Conservation (phyloP, 1,284 basidiomycete species). For the Ustilago xerochloae region DNA sequence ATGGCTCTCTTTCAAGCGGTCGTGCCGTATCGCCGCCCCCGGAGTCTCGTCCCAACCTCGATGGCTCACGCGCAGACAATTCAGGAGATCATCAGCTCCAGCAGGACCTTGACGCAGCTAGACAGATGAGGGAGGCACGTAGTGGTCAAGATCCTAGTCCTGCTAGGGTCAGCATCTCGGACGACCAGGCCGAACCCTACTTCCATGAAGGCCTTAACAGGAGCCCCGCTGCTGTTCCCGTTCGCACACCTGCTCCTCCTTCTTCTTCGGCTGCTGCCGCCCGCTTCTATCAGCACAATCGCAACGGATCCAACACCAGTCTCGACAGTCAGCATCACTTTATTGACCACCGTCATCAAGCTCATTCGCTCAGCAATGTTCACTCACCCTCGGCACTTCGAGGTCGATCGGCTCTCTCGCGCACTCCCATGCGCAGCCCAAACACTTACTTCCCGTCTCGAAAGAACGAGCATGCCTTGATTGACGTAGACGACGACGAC, state of each 20-base stretch:
- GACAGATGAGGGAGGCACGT: conserved; percentile 64
- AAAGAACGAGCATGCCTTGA: conserved; percentile 26
- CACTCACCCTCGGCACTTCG: conserved; percentile 55
- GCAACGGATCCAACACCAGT: conserved; percentile 61
- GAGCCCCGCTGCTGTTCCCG: conserved; percentile 34
- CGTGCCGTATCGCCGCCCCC: conserved; percentile 37
- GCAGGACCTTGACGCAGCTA: conserved; percentile 64
- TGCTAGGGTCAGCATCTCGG: conserved; percentile 36
- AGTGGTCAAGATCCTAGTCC: conserved; percentile 34
- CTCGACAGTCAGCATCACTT: conserved; percentile 65
- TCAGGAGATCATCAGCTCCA: conserved; percentile 57
- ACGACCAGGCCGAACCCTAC: conserved; percentile 43
- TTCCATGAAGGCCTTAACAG: conserved; percentile 38
- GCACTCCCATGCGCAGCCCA: conserved; percentile 43
- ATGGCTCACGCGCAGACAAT: conserved; percentile 7
- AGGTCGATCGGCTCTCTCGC: conserved; percentile 30
- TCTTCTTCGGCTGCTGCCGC: conserved; percentile 41
- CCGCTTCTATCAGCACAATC: conserved; percentile 63
- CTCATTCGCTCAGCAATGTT: conserved; percentile 58
- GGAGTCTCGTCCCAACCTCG: conserved; percentile 10
- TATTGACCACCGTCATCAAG: conserved; percentile 67
- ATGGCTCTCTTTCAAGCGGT: conserved; percentile 38
- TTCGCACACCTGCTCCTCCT: conserved; percentile 28
- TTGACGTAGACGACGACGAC: conserved; percentile 41
- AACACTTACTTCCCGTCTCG: conserved; percentile 40